These are phyloP conservation scores for Secale cereale DNA, from an alignment of 176 grass and related monocot genomes.

Conservation along the genomic window DNA sequence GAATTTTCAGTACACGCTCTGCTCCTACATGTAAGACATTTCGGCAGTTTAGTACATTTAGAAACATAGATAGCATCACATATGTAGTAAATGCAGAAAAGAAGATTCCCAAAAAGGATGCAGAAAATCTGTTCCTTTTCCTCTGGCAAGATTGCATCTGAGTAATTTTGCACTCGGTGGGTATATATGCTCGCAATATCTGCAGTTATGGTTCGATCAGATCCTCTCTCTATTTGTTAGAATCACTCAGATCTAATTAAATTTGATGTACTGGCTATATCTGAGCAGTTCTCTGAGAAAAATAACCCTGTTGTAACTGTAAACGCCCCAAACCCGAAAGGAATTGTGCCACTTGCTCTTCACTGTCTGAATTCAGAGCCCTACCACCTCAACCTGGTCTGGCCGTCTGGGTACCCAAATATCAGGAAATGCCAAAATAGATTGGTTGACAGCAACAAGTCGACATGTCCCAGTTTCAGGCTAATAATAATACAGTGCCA, in stretches of 20 bases:
- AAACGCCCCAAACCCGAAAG: neutral
- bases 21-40: no score
- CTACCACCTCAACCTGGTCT: neutral
- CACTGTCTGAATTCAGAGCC: neutral
- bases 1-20: neutral
- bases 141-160: neutral
- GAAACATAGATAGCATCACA: no score
- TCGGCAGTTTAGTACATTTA: no score
- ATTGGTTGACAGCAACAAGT: neutral
- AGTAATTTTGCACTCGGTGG: neutral
- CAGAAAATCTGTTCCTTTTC: neutral
- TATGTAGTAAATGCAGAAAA: neutral
- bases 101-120: neutral
- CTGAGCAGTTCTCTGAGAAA: neutral
- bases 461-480: conserved; percentile 14
- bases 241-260: neutral
- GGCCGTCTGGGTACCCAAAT: neutral
- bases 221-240: neutral
- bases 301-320: neutral
- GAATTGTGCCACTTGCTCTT: neutral
- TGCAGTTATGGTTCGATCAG: no score
- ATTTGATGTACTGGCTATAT: neutral
- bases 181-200: neutral
- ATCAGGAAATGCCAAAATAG: conserved; percentile 6
- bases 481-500: conserved; percentile 16